Conservation (phyloP, 2,329 filamentous ascomycete species). For the Claviceps pazoutovae region DNA sequence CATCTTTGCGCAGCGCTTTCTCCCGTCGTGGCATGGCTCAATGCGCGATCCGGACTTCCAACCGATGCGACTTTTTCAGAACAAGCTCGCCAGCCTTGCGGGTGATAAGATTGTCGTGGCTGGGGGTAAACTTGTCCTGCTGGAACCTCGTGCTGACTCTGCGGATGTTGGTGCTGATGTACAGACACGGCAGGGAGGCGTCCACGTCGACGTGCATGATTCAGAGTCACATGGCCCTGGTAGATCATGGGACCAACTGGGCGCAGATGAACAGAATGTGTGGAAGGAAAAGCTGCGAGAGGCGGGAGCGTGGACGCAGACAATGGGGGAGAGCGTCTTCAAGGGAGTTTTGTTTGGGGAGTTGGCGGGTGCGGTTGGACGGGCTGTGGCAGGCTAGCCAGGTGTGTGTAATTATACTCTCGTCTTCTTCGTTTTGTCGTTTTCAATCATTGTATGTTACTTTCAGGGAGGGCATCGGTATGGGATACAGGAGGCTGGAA, state of each 20-base stretch:
- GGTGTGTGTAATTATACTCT: not conserved
- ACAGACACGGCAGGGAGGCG: slow-evolving; percentile 7
- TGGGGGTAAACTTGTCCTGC: slow-evolving; percentile 26
- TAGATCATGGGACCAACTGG: slow-evolving; percentile 58
- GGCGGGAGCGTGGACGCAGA: slow-evolving; percentile 66
- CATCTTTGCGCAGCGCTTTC: slow-evolving; percentile 39
- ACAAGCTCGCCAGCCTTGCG: slow-evolving; percentile 25
- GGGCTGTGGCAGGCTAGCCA: slow-evolving; percentile 28
- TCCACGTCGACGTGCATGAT: slow-evolving; percentile 32
- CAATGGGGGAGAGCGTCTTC: slow-evolving; percentile 64
- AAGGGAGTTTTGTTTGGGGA: slow-evolving; percentile 67
- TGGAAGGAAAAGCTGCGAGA: slow-evolving; percentile 59
- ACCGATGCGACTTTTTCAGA: slow-evolving; percentile 13
- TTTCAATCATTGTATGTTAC: not conserved
- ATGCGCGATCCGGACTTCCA: slow-evolving; percentile 15
- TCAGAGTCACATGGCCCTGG: slow-evolving; percentile 35
- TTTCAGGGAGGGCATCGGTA: not conserved
- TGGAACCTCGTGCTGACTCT: slow-evolving; percentile 10
- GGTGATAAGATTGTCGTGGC: slow-evolving; percentile 18
- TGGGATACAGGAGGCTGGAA: no score
- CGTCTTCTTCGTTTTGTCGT: not conserved
- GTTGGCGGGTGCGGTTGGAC: slow-evolving; percentile 48
- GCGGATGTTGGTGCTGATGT: slow-evolving; percentile 5
- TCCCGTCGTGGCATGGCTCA: slow-evolving; percentile 33
- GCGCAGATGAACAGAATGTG: slow-evolving; percentile 41